Percentiles rank a stretch among this genome's conserved stretches.
These are phyloP conservation scores for Coemansia sp. DNA, from an alignment of 192 early-diverging fungal genomes.

Conservation along the genomic window DNA sequence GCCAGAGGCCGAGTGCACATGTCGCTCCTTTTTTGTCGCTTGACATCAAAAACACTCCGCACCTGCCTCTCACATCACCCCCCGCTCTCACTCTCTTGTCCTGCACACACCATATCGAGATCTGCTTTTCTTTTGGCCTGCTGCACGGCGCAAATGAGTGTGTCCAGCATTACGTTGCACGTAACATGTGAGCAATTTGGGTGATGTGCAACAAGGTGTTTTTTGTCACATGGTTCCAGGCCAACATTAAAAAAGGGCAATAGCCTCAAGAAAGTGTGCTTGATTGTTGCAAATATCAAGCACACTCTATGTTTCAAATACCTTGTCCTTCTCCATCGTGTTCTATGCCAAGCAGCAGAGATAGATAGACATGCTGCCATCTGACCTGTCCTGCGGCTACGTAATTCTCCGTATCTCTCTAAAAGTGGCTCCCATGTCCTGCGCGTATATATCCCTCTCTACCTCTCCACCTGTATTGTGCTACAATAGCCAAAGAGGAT, in stretches of 20 bases:
- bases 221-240: constrained; percentile 1
- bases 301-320: not conserved
- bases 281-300: not conserved
- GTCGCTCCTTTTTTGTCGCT: not conserved
- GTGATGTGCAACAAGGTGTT: constrained; percentile 2
- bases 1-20: not conserved
- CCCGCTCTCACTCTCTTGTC: not conserved
- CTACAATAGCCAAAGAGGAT: constrained; percentile 6
- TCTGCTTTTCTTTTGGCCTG: not conserved
- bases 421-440: not conserved
- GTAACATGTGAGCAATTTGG: constrained; percentile 8
- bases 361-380: not conserved
- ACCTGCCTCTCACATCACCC: not conserved
- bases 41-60: not conserved
- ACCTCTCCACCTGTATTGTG: not conserved
- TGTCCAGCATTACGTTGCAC: constrained; percentile 7
- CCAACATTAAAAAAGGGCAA: not conserved
- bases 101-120: not conserved
- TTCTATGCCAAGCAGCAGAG: not conserved
- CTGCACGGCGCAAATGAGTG: constrained; percentile 3
- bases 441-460: not conserved
- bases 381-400: not conserved
- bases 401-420: constrained; percentile 3
- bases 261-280: not conserved
- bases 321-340: not conserved